A percentile compares a stretch with the other conserved stretches of the same genome.
Evolutionary conservation across 108 stramenopile species (phyloP).

Genomic region (Chaetoceros muelleri): DNA sequence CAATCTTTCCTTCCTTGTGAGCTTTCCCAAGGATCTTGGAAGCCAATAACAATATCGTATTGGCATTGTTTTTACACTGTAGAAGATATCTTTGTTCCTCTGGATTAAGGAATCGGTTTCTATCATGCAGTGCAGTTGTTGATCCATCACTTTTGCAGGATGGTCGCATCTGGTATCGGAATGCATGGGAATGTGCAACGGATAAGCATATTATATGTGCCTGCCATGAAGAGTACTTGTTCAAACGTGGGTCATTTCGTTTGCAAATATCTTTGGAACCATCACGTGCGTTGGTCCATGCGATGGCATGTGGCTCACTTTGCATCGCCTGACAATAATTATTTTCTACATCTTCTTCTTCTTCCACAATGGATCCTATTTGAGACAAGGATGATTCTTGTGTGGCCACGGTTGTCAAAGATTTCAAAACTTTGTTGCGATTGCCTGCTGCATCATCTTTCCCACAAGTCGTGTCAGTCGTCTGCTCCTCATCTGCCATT

Average conservation of each 20-base stretch:
- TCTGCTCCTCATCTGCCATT: neutral
- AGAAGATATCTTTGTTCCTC: neutral
- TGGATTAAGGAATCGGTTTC: slow-evolving; percentile 5
- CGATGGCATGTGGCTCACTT: too few species aligned
- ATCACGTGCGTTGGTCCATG: too few species aligned
- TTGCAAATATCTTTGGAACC: too few species aligned
- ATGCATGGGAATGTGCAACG: slow-evolving; percentile 11
- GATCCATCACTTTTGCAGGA: slow-evolving; percentile 1
- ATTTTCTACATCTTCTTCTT: too few species aligned
- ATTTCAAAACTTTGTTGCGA: too few species aligned
- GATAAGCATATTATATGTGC: neutral
- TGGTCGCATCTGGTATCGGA: slow-evolving; percentile 7
- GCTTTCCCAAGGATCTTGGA: slow-evolving; percentile 2
- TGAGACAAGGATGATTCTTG: too few species aligned
- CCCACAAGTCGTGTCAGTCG: too few species aligned
- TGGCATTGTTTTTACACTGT: slow-evolving; percentile 4
- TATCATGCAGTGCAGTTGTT: slow-evolving; percentile 1
- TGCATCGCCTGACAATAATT: too few species aligned
- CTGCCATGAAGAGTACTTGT: slow-evolving; percentile 1
- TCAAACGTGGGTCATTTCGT: neutral
- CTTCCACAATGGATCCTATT: too few species aligned
- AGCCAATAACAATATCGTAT: slow-evolving; percentile 3
- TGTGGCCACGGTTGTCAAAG: too few species aligned
- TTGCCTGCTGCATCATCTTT: too few species aligned
- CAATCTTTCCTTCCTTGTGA: slow-evolving; percentile 1